Conservation (phyloP, 2,329 filamentous ascomycete genomes). For the Colletotrichum nymphaeae region DNA sequence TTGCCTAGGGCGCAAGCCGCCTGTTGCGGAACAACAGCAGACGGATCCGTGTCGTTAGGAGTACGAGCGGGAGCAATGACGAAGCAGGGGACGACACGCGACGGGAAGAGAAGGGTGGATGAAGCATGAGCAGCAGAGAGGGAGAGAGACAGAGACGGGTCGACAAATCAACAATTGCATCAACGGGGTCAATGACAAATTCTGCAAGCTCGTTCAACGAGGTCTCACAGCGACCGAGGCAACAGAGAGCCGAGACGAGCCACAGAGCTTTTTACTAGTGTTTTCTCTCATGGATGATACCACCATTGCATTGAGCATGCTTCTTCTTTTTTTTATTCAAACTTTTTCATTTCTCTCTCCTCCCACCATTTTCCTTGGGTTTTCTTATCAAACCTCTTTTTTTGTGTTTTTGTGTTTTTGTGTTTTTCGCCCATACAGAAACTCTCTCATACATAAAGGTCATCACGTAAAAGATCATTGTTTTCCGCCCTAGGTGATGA, state of each 20-base stretch:
- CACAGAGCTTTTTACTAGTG: slow-evolving; percentile 36
- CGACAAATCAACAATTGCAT: slow-evolving; percentile 31
- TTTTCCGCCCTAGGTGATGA: slow-evolving; percentile 7
- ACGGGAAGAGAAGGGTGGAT: neutral
- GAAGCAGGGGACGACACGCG: neutral
- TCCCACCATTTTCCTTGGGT: slow-evolving; percentile 11
- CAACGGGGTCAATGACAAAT: slow-evolving; percentile 33
- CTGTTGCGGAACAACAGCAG: neutral
- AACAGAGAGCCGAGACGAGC: slow-evolving; percentile 35
- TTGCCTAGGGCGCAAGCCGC: slow-evolving; percentile 26
- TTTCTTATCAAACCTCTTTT: slow-evolving; percentile 34
- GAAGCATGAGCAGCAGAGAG: slow-evolving; percentile 7
- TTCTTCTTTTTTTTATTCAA: slow-evolving; percentile 41
- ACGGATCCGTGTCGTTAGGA: slow-evolving; percentile 10
- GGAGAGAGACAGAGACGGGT: neutral
- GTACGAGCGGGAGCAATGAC: neutral
- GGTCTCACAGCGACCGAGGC: slow-evolving; percentile 34
- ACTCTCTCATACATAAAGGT: slow-evolving; percentile 30
- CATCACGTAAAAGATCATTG: slow-evolving; percentile 32
- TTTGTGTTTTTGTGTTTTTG: slow-evolving; percentile 37
- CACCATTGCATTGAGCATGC: slow-evolving; percentile 53
- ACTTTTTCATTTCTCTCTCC: slow-evolving; percentile 30
- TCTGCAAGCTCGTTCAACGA: slow-evolving; percentile 31
- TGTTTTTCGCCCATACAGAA: slow-evolving; percentile 28
- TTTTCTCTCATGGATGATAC: slow-evolving; percentile 53